Base-by-base conservation (phyloP, 2,329 filamentous ascomycete genomes). In the Bipolaris cookei region DNA sequence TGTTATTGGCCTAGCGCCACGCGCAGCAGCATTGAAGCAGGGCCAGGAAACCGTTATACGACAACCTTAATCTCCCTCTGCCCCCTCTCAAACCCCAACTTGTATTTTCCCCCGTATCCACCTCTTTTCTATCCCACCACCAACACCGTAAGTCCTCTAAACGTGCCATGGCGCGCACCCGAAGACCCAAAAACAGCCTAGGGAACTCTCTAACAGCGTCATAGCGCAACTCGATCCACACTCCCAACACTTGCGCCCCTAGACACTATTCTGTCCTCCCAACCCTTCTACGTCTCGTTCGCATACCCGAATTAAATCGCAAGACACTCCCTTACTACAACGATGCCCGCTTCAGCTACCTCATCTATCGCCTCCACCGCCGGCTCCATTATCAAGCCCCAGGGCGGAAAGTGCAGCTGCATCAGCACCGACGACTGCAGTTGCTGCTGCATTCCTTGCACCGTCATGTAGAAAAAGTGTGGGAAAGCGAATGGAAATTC, bases 371-470 rank as follows among this genome's bases (percentile, higher is more conserved):
- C 72, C 25, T 71, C 72, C 6, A 49, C 69, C 53, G 64, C 73
- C 3, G 56, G 69, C 37, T 73, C 73, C n/a, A 64, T 77, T 48
- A 65, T 65, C 25, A 77, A 77, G 59, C 73, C 74, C n/a, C 65
- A 64, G 42, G 67, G 70, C 0, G 63, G 66, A 25, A 72, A 76
- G 63, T 63, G 64, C 61, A 63, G 65, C 16, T 72, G 69, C 59
- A 52, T 68, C 44, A 71, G 66, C 53, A 70, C 66, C 32, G 70
- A 71, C 23, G 69, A 71, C 45, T 74, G 72, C 64, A 62, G 59
- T 41, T 75, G 67, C 66, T 76, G 73, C 68, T 64, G 60, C 60
- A 69, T 76, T 38, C 74, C 74, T 4, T 76, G 74, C 59, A 74
- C 71, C 0, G 73, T 76, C 48, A 76, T 76, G 28, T 21, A 21